Evolutionary conservation across 306 rosid species (phyloP).

Genomic region (Fagus crenata): DNA sequence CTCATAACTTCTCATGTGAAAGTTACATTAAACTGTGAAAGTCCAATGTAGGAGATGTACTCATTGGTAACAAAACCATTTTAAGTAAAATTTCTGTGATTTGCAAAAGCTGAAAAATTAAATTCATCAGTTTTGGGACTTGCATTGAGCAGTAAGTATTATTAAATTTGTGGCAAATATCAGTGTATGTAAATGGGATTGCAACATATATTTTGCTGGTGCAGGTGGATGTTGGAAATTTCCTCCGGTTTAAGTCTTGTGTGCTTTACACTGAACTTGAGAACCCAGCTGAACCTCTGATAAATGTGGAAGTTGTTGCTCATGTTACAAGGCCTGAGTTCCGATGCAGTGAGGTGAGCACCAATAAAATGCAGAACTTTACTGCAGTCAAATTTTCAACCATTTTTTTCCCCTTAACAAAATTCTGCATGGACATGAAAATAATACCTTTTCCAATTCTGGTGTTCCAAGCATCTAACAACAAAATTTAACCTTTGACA

Average conservation of each 20-base stretch:
- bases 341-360: slow-evolving; percentile 73
- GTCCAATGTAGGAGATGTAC: no score
- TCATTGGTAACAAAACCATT: no score
- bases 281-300: slow-evolving; percentile 50
- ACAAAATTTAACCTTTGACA: neutral
- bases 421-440: neutral
- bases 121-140: neutral
- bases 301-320: slow-evolving; percentile 79
- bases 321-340: slow-evolving; percentile 85
- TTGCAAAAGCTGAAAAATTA: neutral
- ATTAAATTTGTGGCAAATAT: neutral
- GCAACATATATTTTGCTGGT: slow-evolving; percentile 16
- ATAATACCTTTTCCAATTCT: no score
- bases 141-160: neutral
- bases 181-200: neutral
- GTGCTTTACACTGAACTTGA: slow-evolving; percentile 76
- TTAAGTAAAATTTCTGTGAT: no score
- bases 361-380: neutral
- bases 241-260: slow-evolving; percentile 80
- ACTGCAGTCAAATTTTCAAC: neutral
- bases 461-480: no score
- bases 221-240: slow-evolving; percentile 90
- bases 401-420: no score
- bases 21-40: no score
- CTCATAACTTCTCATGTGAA: no score